These are phyloP conservation scores for Chlamydomonas schloesseri DNA, from an alignment of 139 green algal genomes.

Conservation along the genomic window DNA sequence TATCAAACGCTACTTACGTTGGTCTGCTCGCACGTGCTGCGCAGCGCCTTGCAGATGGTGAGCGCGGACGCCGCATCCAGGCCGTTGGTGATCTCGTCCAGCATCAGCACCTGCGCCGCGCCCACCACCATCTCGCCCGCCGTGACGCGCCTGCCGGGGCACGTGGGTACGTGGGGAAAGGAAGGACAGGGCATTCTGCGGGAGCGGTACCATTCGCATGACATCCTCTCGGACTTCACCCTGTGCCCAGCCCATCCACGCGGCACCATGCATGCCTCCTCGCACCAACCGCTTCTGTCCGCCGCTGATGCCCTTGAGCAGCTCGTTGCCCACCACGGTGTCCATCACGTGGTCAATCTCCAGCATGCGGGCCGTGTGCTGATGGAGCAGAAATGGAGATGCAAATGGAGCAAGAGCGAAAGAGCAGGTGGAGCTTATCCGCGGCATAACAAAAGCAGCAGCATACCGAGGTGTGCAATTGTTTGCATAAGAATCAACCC, in stretches of 20 bases:
- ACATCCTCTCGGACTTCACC: too few relatives aligned
- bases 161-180: not conserved
- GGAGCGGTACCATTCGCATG: too few relatives aligned
- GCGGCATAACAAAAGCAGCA: too few relatives aligned
- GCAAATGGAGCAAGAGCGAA: not conserved
- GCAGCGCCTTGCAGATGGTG: slow-evolving; percentile 61
- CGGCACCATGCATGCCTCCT: too few relatives aligned
- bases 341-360: slow-evolving; percentile 61
- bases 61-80: slow-evolving; percentile 79
- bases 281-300: slow-evolving; percentile 84
- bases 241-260: slow-evolving; percentile 70
- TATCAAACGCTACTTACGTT: slow-evolving; percentile 10
- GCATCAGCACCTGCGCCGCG: slow-evolving; percentile 55
- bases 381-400: not conserved
- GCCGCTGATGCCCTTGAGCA: slow-evolving; percentile 80
- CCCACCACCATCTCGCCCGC: slow-evolving; percentile 78
- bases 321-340: slow-evolving; percentile 79
- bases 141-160: not conserved
- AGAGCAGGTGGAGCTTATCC: not conserved
- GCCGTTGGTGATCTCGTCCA: slow-evolving; percentile 76
- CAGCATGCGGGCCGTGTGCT: slow-evolving; percentile 41
- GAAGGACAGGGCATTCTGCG: too few relatives aligned
- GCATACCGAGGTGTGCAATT: too few relatives aligned
- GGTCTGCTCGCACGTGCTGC: slow-evolving; percentile 31
- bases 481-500: too few relatives aligned